Conservation (phyloP, 2,329 filamentous ascomycete species). For the Sclerotinia trifoliorum region DNA sequence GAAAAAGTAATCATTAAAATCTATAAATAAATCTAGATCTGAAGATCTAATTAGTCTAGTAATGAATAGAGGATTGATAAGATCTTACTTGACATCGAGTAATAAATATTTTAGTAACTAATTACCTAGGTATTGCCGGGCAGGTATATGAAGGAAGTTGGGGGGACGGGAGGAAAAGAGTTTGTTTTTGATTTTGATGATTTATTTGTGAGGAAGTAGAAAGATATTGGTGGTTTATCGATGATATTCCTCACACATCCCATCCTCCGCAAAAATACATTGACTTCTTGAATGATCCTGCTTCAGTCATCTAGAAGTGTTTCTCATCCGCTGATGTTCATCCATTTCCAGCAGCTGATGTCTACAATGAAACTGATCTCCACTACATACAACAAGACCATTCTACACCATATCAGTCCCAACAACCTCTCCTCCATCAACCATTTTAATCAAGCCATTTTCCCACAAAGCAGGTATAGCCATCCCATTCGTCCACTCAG, state of each 20-base stretch:
- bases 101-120: no score
- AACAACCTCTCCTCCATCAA: background rate
- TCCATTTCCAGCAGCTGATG: background rate
- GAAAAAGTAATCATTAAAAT: no score
- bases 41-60: no score
- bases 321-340: no score
- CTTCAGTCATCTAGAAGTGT: background rate
- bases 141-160: no score
- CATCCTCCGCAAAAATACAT: background rate
- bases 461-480: background rate
- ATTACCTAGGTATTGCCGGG: no score
- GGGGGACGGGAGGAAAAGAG: no score
- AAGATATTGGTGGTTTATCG: background rate
- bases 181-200: no score
- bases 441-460: background rate
- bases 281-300: background rate
- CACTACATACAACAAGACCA: background rate
- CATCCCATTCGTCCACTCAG: background rate
- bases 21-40: no score
- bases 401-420: background rate
- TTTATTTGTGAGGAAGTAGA: no score
- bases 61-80: no score
- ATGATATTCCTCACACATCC: background rate
- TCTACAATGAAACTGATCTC: background rate
- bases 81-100: no score